Evolutionary conservation across 1,284 basidiomycete genomes (phyloP).

Genomic region (Puccinia triticina): DNA sequence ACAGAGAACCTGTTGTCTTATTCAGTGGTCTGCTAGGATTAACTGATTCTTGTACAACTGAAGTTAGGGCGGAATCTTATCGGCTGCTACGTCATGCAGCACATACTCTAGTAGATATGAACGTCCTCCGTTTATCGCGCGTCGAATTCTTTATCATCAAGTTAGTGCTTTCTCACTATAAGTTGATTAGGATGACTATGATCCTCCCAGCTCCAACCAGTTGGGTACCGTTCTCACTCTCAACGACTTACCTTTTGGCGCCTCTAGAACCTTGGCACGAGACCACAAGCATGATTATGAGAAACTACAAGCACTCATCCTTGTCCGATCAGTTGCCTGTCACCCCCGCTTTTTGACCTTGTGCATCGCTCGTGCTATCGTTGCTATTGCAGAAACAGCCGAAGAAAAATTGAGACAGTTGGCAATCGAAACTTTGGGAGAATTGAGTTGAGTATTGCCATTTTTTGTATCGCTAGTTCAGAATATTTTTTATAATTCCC

Average conservation of each 20-base stretch:
- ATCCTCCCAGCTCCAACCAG: neutral
- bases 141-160: constrained; percentile 41
- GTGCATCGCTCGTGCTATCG: constrained; percentile 78
- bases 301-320: constrained; percentile 90
- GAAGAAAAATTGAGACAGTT: constrained; percentile 86
- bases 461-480: neutral
- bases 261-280: constrained; percentile 73
- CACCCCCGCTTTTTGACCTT: constrained; percentile 61
- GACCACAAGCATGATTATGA: constrained; percentile 82
- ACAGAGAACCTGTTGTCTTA: neutral
- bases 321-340: constrained; percentile 78
- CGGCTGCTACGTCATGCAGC: constrained; percentile 34
- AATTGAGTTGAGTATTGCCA: constrained; percentile 71
- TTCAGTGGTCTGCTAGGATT: constrained; percentile 39
- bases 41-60: constrained; percentile 30
- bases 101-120: neutral
- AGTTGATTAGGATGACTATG: neutral
- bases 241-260: neutral
- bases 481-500: neutral
- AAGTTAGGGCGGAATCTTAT: constrained; percentile 36
- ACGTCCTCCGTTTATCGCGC: constrained; percentile 1
- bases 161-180: constrained; percentile 12
- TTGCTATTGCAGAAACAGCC: constrained; percentile 87
- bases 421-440: constrained; percentile 84
- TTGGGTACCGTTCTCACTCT: neutral